Evolutionary conservation across 2,329 filamentous ascomycete species (phyloP).

Genomic region (Claviceps quebecensis): DNA sequence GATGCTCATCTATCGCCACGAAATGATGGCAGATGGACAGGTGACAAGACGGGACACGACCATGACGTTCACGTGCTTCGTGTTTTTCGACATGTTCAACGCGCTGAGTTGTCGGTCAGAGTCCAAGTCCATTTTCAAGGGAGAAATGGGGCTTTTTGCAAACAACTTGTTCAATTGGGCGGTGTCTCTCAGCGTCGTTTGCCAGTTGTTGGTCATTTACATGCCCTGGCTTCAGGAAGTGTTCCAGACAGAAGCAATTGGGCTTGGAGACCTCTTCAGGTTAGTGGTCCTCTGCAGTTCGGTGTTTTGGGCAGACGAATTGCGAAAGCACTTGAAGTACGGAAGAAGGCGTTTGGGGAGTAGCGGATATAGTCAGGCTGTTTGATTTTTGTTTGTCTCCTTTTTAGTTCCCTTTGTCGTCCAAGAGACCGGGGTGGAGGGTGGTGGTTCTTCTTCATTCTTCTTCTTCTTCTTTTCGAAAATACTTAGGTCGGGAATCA

Average conservation of each 20-base stretch:
- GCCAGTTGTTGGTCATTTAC: conserved; percentile 86
- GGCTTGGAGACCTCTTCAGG: conserved; percentile 57
- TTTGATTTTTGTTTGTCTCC: conserved; percentile 24
- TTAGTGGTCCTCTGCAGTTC: conserved; percentile 67
- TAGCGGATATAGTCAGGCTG: conserved; percentile 51
- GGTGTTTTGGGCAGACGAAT: conserved; percentile 93
- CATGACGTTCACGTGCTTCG: conserved; percentile 98
- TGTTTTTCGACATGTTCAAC: conserved; percentile 99
- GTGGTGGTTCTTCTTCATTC: neutral
- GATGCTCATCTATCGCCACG: conserved; percentile 76
- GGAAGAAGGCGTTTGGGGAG: conserved; percentile 38
- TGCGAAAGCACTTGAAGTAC: conserved; percentile 63
- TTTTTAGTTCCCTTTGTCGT: neutral
- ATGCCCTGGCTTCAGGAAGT: conserved; percentile 85
- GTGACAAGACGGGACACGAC: conserved; percentile 92
- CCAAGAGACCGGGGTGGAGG: neutral
- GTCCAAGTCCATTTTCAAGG: conserved; percentile 73
- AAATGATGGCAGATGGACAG: conserved; percentile 72
- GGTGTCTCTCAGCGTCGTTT: conserved; percentile 68
- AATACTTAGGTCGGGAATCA: neutral
- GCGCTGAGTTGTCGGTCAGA: conserved; percentile 86
- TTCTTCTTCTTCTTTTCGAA: neutral
- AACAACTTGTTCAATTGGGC: conserved; percentile 97
- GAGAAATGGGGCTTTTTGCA: conserved; percentile 68
- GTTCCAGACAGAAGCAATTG: conserved; percentile 86